Base-by-base conservation (phyloP, 148 eudicot species). In the Vaccinium vitisidaea region DNA sequence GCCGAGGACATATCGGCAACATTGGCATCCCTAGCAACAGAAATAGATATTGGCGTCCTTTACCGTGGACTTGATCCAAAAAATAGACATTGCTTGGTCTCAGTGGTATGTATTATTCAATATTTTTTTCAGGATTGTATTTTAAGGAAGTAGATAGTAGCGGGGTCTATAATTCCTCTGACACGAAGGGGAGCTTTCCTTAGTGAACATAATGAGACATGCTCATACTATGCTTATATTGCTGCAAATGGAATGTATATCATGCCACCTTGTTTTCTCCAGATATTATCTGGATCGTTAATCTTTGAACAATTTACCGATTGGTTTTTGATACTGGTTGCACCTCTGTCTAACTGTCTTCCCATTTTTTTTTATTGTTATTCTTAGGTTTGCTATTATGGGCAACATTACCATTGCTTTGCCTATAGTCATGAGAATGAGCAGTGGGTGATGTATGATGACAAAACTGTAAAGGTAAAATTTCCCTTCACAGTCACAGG, bases 401-500 rank as follows among this genome's bases (percentile, higher is more conserved):
- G 99, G 43, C 98, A 95, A 87, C 99, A 96, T 88, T 96, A 96
- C 85, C 94, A 93, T 88, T 96, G 99, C 87, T 96, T 96, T 90
- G 98, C 99, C 50, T 93, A 93, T 85, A 92, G 93, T 88, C 91
- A 82, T 79, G 96, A 90, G 58, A 92, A 88, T 85, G 91, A 90
- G 58, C 90, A 75, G 84, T 96, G 99, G 99, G 90, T 96, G 85
- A 93, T 96, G 99, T 96, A 95, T 80, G 99, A 96, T 92, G 99
- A 96, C 88, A 90, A 89, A 88, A 96, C 95, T 63, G 98, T 96
- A 80, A 95, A 96, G 99, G 98, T 96, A 92, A 32, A 81, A 82
- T 11, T 76, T 21, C 82, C 67, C 32, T 85, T 39, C 25, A 19
- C 54, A 54, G 12, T 39, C 25, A 19, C 54, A 54, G 12, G 19